Conservation (phyloP, 2,329 filamentous ascomycete genomes). For the Alternaria angustiovoidea region DNA sequence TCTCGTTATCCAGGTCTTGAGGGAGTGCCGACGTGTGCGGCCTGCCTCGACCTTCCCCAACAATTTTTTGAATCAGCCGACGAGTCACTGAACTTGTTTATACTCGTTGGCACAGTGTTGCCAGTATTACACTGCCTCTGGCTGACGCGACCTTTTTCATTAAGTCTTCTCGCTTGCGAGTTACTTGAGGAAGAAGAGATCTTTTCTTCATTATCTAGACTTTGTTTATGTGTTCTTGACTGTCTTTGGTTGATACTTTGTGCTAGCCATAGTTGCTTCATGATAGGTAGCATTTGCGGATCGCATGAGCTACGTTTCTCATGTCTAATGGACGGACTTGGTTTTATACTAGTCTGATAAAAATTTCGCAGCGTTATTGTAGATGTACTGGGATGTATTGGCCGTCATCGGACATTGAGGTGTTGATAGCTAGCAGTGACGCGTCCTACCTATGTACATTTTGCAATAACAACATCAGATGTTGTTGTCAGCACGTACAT, state of each 20-base stretch:
- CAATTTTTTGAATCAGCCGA: neutral
- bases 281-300: no score
- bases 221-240: neutral
- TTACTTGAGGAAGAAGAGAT: constrained; percentile 30
- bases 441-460: neutral
- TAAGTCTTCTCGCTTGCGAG: constrained; percentile 27
- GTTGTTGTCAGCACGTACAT: neutral
- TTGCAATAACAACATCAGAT: neutral
- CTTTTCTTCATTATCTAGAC: neutral
- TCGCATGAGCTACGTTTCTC: no score
- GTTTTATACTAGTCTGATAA: no score
- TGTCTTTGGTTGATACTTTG: no score
- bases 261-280: no score
- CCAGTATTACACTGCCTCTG: constrained; percentile 27
- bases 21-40: neutral
- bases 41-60: neutral
- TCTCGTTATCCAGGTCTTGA: neutral
- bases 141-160: constrained; percentile 32
- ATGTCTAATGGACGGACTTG: no score
- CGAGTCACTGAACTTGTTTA: constrained; percentile 26
- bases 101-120: constrained; percentile 22
- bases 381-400: neutral
- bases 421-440: neutral
- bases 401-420: neutral
- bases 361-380: no score